phyloP scores from a whole-genome alignment of 2,329 filamentous ascomycete genomes.

The Diaporthe citriasiana region DNA sequence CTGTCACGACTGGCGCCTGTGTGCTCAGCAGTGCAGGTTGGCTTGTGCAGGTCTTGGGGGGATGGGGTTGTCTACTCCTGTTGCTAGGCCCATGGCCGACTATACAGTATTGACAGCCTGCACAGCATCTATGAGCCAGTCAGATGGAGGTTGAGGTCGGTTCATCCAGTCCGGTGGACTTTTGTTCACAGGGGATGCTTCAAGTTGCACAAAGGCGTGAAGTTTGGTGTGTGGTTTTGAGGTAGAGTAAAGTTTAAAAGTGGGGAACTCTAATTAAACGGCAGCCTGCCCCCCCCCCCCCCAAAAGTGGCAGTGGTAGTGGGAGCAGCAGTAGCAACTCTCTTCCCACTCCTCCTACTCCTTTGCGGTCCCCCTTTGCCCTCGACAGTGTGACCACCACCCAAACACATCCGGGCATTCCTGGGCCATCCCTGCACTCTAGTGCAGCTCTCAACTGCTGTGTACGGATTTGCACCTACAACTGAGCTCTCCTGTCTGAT shows the following conservation, averaged over 20 bases:
- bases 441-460: neutral
- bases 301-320: too few species aligned
- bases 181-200: neutral
- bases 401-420: neutral
- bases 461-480: too few species aligned
- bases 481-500: neutral
- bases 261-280: conserved; percentile 9
- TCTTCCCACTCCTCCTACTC: neutral
- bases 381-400: conserved; percentile 5
- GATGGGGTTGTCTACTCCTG: neutral
- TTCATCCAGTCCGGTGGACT: neutral
- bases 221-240: conserved; percentile 4
- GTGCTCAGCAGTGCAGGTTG: neutral
- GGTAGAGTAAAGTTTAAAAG: conserved; percentile 8
- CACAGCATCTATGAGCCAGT: too few species aligned
- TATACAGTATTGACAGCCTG: neutral
- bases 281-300: neutral
- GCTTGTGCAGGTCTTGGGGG: neutral
- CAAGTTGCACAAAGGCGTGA: neutral
- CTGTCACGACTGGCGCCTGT: neutral
- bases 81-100: neutral
- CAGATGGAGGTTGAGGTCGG: too few species aligned
- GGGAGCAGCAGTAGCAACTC: neutral
- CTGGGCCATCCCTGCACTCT: conserved; percentile 18
- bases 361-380: neutral